A percentile compares a stretch with the other conserved stretches of the same genome.
Evolutionary conservation across 768 basidiomycete genomes (phyloP).

Genomic region (Suillus occidentalis): DNA sequence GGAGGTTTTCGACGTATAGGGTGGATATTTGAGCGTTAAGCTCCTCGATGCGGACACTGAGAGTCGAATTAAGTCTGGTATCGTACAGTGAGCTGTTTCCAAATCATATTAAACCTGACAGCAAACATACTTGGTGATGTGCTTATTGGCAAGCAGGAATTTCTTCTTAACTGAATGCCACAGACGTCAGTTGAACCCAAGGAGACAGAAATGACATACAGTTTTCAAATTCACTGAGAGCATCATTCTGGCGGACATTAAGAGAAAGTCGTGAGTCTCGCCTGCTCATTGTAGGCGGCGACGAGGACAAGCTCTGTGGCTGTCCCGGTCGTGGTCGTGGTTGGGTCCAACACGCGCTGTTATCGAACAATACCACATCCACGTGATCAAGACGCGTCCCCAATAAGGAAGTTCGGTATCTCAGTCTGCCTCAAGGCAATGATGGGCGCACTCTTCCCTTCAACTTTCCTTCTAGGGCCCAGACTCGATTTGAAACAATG

Average conservation of each 20-base stretch:
- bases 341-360: constrained; percentile 32
- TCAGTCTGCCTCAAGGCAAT: constrained; percentile 27
- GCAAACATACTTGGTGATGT: constrained; percentile 76
- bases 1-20: constrained; percentile 82
- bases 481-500: constrained; percentile 2
- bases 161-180: constrained; percentile 83
- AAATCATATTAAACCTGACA: constrained; percentile 3
- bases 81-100: constrained; percentile 3
- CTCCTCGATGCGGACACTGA: constrained; percentile 83
- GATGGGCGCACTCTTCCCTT: constrained; percentile 14
- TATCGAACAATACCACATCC: constrained; percentile 32
- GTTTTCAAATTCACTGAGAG: constrained; percentile 80
- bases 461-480: constrained; percentile 25
- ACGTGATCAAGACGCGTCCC: constrained; percentile 29
- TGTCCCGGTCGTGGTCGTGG: constrained; percentile 19
- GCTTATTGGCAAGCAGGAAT: constrained; percentile 86
- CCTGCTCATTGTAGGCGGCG: constrained; percentile 32
- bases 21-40: constrained; percentile 79
- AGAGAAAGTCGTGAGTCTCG: constrained; percentile 46
- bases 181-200: constrained; percentile 19
- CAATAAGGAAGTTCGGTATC: constrained; percentile 13
- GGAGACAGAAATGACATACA: constrained; percentile 50
- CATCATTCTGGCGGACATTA: constrained; percentile 70
- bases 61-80: constrained; percentile 76
- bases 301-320: constrained; percentile 21